A percentile compares a stretch with the other conserved stretches of the same genome.
Conservation (phyloP, 305 asterid genomes). For the Solanum hybrid region DNA sequence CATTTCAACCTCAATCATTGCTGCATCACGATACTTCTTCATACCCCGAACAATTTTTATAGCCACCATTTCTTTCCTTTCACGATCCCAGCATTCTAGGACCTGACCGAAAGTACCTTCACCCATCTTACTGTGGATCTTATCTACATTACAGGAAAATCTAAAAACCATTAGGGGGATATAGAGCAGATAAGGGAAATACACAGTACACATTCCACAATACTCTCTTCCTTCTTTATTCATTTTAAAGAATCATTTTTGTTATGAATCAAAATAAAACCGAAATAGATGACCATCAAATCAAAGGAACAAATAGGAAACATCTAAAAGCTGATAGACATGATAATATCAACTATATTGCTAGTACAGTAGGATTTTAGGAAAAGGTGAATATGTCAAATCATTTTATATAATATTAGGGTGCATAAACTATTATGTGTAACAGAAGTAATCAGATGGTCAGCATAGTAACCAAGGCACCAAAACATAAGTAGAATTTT, state of each 20-base stretch:
- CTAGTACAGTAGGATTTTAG: neutral
- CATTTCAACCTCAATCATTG: constrained; percentile 87
- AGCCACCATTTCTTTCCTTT: constrained; percentile 79
- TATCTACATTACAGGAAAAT: constrained; percentile 38
- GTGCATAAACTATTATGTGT: neutral
- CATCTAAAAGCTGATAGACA: neutral
- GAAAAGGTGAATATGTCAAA: neutral
- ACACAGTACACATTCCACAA: neutral
- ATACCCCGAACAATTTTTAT: constrained; percentile 77
- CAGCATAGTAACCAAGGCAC: neutral
- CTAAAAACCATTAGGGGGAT: neutral
- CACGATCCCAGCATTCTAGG: constrained; percentile 87
- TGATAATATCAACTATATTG: neutral
- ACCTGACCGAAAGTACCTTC: constrained; percentile 97
- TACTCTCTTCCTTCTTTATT: neutral
- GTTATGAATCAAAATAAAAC: neutral
- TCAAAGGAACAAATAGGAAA: neutral
- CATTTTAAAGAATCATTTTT: neutral
- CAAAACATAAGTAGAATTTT: constrained; percentile 11
- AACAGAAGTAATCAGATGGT: neutral
- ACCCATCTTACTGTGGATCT: constrained; percentile 89
- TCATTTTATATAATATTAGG: neutral
- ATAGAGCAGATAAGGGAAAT: neutral
- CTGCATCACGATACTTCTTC: constrained; percentile 83
- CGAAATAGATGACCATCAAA: no score